Evolutionary conservation across 2,329 filamentous ascomycete species (phyloP), one percentile per base, ranked within the genome.

Genomic region (Periconia sp.): DNA sequence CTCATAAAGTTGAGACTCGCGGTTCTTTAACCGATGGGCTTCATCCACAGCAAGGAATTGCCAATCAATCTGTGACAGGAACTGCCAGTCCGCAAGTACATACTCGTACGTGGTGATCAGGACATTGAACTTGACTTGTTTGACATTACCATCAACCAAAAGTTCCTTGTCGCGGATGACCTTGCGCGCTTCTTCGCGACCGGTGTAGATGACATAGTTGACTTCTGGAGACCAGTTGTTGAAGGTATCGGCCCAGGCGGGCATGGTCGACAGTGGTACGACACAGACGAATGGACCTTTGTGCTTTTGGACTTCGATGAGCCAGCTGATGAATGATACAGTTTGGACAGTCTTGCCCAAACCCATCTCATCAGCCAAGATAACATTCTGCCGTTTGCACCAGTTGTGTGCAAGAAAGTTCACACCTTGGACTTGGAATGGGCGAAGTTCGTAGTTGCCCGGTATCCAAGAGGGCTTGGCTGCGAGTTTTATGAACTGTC

Each of bases 321-420:
- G 82, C 93, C 94, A 99, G 71, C 93, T 97, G 74, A 99, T 88
- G 73, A 97, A 97, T 0, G 93, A 87, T 27, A 99, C 92, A 0
- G 93, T 97, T 76, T 99, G 94, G 0, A 99, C 94, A 0, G 94
- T 99, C 78, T 99, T 99, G 27, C 94, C 94, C 14, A 99, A 82
- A 65, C 94, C 94, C 94, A 99, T 99, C 76, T 99, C 94, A 71
- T 99, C 94, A 46, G 94, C 94, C 49, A 99, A 83, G 64, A 99
- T 97, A 68, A 97, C 94, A 65, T 97, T 99, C 73, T 94, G 94
- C 51, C 86, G 87, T 66, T 89, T 88, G 49, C 90, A 91, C 95
- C 95, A 99, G 75, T 97, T 96, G 75, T 96, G 91, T 44, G 91
- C 91, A 58, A 99, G 80, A 74, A 97, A 99, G 77, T 97, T 97